Percentiles rank a stretch among this genome's conserved stretches.
Evolutionary conservation across 139 green algal species (phyloP).

Genomic region (Coelastrella sp.): DNA sequence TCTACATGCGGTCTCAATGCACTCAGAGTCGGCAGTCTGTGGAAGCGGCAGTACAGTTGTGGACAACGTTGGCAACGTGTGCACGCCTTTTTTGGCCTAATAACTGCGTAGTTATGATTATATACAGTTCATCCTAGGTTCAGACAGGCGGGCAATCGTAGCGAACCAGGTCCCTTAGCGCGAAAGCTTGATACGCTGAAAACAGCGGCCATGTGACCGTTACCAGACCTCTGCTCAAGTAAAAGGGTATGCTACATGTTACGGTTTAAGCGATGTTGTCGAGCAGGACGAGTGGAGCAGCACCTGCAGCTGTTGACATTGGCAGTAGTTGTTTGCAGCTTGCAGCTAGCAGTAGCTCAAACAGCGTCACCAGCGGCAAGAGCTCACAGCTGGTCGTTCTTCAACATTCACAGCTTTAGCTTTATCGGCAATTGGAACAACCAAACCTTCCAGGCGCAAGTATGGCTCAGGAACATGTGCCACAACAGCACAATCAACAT

Average conservation of each 20-base stretch:
- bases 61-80: too few relatives aligned
- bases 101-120: too few relatives aligned
- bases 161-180: too few relatives aligned
- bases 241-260: not conserved
- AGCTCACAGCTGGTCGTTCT: constrained; percentile 13
- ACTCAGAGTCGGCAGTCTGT: too few relatives aligned
- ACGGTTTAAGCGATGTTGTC: not conserved
- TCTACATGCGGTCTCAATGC: too few relatives aligned
- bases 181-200: too few relatives aligned
- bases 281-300: not conserved
- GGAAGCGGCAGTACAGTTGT: too few relatives aligned
- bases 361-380: not conserved
- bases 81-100: too few relatives aligned
- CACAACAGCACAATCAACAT: not conserved
- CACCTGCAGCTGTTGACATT: not conserved
- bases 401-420: constrained; percentile 13
- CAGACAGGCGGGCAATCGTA: too few relatives aligned
- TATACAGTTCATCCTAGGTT: too few relatives aligned
- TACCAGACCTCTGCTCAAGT: too few relatives aligned
- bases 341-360: not conserved
- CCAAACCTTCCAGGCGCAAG: not conserved
- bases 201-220: too few relatives aligned
- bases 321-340: not conserved
- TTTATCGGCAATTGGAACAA: constrained; percentile 21
- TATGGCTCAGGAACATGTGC: constrained; percentile 11